Percentiles rank a stretch among this genome's conserved stretches.
These are phyloP conservation scores for Diaporthe sp. DNA, from an alignment of 2,329 filamentous ascomycete genomes.

Conservation along the genomic window DNA sequence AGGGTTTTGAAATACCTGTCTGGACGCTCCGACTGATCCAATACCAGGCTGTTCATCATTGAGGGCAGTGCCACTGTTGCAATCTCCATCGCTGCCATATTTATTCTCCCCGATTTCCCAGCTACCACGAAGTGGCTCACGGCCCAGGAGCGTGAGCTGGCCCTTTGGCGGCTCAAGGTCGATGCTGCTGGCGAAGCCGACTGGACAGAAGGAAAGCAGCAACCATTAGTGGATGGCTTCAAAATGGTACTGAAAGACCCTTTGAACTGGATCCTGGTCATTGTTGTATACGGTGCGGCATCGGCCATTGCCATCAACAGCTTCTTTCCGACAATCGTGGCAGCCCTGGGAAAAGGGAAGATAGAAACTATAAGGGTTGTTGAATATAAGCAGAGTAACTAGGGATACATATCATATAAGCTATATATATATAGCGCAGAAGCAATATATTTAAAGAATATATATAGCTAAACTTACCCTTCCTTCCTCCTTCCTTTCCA, in stretches of 20 bases:
- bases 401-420: too few relatives aligned
- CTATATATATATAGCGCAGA: too few relatives aligned
- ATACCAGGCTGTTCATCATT: constrained; percentile 45
- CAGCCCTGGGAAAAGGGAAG: not conserved
- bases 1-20: too few relatives aligned
- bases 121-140: constrained; percentile 24
- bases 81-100: constrained; percentile 47
- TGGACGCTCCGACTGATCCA: not conserved
- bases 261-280: constrained; percentile 44
- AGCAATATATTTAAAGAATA: too few relatives aligned
- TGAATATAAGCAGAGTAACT: too few relatives aligned
- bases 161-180: constrained; percentile 15
- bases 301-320: constrained; percentile 44
- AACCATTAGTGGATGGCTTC: constrained; percentile 43
- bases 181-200: constrained; percentile 42
- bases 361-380: not conserved
- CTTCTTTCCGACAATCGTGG: constrained; percentile 46
- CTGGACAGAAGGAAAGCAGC: constrained; percentile 42
- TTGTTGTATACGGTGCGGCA: constrained; percentile 44
- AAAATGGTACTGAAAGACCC: constrained; percentile 43
- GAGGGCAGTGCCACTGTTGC: constrained; percentile 48
- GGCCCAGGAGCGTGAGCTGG: constrained; percentile 9
- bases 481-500: too few relatives aligned
- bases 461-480: too few relatives aligned
- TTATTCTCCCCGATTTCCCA: constrained; percentile 22